These are phyloP conservation scores for Globisporangium heterothallicum DNA, from an alignment of 352 stramenopile species.

Conservation along the genomic window DNA sequence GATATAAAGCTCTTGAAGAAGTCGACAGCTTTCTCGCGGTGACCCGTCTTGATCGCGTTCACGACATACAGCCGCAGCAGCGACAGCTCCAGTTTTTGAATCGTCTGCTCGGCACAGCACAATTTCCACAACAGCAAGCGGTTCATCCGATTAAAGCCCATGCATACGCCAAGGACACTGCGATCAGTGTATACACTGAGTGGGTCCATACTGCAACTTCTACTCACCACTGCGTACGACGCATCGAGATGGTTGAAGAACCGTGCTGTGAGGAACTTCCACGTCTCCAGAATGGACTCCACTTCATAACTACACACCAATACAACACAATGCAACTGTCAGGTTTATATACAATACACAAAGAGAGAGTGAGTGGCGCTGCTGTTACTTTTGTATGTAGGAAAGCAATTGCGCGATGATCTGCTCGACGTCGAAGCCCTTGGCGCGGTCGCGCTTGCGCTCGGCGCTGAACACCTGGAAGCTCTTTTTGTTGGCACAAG, in stretches of 20 bases:
- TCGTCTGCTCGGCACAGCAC: too few species aligned
- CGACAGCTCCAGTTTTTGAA: constrained; percentile 61
- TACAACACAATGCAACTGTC: neutral
- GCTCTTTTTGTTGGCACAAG: constrained; percentile 28
- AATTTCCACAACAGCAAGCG: too few species aligned
- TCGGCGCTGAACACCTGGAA: constrained; percentile 74
- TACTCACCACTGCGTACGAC: constrained; percentile 56
- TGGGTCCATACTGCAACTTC: too few species aligned
- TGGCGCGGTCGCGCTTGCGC: constrained; percentile 63
- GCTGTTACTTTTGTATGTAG: constrained; percentile 48
- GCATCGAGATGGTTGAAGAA: constrained; percentile 79
- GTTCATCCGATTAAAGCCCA: too few species aligned
- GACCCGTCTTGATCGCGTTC: constrained; percentile 65
- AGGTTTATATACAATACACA: neutral
- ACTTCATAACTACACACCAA: constrained; percentile 53
- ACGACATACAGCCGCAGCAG: constrained; percentile 72
- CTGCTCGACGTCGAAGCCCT: constrained; percentile 76
- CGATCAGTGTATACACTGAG: too few species aligned
- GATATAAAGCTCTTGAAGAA: constrained; percentile 71
- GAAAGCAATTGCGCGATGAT: constrained; percentile 63
- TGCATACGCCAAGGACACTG: too few species aligned
- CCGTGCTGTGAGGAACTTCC: constrained; percentile 69
- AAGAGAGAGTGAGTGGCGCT: neutral
- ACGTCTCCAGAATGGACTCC: constrained; percentile 71
- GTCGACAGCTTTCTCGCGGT: constrained; percentile 61